phyloP scores from a whole-genome alignment of 2,329 filamentous ascomycete genomes.

The Tolypocladium sp. region DNA sequence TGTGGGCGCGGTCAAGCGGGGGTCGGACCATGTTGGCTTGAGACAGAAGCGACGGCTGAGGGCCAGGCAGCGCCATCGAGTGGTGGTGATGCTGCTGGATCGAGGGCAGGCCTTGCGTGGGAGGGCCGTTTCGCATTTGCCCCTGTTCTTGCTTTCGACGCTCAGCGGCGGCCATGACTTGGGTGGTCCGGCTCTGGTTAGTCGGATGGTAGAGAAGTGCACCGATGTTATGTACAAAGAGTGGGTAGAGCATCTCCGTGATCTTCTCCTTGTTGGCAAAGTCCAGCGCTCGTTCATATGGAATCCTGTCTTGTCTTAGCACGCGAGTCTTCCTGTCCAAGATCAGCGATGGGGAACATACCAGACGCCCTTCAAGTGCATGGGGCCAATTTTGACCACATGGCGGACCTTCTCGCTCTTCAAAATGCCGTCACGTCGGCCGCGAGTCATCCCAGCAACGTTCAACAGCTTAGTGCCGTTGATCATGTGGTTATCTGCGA shows the following conservation, averaged over 20 bases:
- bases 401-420: conserved; percentile 97
- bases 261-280: conserved; percentile 99
- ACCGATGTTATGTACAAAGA: conserved; percentile 97
- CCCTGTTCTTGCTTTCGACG: conserved; percentile 64
- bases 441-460: conserved; percentile 95
- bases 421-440: conserved; percentile 86
- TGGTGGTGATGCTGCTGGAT: conserved; percentile 57
- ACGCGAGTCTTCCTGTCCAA: conserved; percentile 8
- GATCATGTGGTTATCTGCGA: conserved; percentile 92
- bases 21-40: conserved; percentile 69
- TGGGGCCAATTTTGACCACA: conserved; percentile 97
- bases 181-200: conserved; percentile 72
- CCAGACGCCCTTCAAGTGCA: conserved; percentile 98
- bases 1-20: conserved; percentile 74
- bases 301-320: conserved; percentile 60
- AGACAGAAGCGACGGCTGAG: conserved; percentile 47
- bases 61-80: conserved; percentile 51
- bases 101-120: conserved; percentile 46
- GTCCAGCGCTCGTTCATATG: conserved; percentile 92
- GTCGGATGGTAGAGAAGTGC: conserved; percentile 88
- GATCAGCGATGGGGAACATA: conserved; percentile 37
- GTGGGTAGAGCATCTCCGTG: conserved; percentile 84
- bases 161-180: conserved; percentile 79
- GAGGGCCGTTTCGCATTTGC: conserved; percentile 52
- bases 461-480: conserved; percentile 96